Evolutionary conservation across 2,329 filamentous ascomycete genomes (phyloP), one percentile per base, ranked within the genome.

Genomic region (Parastagonospora nodorum): DNA sequence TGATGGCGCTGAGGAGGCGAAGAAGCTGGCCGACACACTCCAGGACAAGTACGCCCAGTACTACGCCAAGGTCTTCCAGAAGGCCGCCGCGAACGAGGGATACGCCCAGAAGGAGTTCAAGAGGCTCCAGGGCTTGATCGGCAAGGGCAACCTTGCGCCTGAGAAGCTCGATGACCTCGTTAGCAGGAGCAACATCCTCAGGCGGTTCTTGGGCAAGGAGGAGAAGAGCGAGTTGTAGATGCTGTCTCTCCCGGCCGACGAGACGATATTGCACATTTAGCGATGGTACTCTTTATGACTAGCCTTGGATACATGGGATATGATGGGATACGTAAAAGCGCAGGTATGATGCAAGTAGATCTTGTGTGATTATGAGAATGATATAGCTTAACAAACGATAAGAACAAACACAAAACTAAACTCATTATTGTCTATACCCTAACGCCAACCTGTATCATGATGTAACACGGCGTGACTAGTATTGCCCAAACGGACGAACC

Each of bases 61-160:
- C 84, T 97, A 99, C 75, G 81, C 94, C 73, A 90, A 90, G 73
- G 92, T 96, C 47, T 88, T 94, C 54, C 85, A 90, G 73, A 97
- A 97, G 85, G 79, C 94, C 58, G 82, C 80, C 71, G 81, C 87
- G 74, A 95, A 88, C 77, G 82, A 88, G 55, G 87, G 81, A 45
- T 97, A 90, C 70, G 90, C 86, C 42, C 79, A 84, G 71, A 97
- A 96, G 85, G 93, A 97, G 82, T 80, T 92, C 57, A 82, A 86
- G 54, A 85, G 93, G 58, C 81, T 97, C 55, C 83, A 90, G 64
- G 86, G 88, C 62, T 84, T 97, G 62, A 78, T 97, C 57, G 83
- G 84, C 77, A 96, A 96, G 85, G 91, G 92, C 57, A 90, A 90
- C 54, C 82, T 97, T 42, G 89, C 89, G 5, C 86, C 86, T 24